A percentile compares a stretch with the other conserved stretches of the same genome.
Conservation (phyloP, 495 filamentous ascomycete genomes). For the Hypoxylon cercidicola region DNA sequence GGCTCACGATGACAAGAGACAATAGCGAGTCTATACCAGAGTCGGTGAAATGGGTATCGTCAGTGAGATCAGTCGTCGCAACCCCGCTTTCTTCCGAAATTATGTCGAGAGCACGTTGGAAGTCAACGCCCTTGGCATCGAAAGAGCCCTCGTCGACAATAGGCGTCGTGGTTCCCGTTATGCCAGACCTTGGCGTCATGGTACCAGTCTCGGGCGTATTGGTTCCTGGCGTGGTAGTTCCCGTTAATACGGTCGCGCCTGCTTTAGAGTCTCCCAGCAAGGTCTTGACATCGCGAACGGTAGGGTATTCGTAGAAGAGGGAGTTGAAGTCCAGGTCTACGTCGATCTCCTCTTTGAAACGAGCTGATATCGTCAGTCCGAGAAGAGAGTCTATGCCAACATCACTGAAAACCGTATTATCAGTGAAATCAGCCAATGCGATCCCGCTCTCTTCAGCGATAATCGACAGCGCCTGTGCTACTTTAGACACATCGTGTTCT, state of each 20-base stretch:
- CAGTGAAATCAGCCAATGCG: slow-evolving; percentile 49
- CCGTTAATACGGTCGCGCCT: too few relatives aligned
- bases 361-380: slow-evolving; percentile 47
- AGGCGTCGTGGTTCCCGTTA: too few relatives aligned
- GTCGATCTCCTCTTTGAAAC: slow-evolving; percentile 52
- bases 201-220: too few relatives aligned
- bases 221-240: too few relatives aligned
- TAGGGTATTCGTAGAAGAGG: slow-evolving; percentile 66
- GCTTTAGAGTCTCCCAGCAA: slow-evolving; percentile 37
- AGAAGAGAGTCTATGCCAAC: slow-evolving; percentile 57
- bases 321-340: slow-evolving; percentile 63
- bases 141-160: too few relatives aligned
- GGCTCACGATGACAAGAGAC: slow-evolving; percentile 52
- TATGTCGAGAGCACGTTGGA: too few relatives aligned
- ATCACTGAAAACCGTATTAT: slow-evolving; percentile 52
- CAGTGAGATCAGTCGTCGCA: slow-evolving; percentile 58
- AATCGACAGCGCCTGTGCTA: slow-evolving; percentile 35
- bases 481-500: not conserved
- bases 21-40: slow-evolving; percentile 61
- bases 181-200: too few relatives aligned
- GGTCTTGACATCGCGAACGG: slow-evolving; percentile 52
- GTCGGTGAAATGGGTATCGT: slow-evolving; percentile 53
- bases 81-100: slow-evolving; percentile 61
- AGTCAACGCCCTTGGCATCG: too few relatives aligned
- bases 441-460: slow-evolving; percentile 60